phyloP scores from a whole-genome alignment of 2,329 filamentous ascomycete species.

The Claviceps capensis region DNA sequence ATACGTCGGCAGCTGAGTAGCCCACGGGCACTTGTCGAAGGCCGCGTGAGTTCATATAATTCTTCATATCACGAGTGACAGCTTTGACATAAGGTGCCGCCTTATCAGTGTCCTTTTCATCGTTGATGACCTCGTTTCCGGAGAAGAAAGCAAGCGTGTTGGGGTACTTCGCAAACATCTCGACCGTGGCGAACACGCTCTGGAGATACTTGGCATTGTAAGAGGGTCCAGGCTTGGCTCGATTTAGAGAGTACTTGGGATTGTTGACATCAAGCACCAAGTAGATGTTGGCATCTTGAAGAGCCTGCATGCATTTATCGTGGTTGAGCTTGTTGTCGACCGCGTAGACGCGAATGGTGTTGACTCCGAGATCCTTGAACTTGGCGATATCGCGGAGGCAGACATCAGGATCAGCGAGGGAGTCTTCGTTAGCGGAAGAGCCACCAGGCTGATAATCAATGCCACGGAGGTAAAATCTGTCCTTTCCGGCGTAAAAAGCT shows the following conservation, averaged over 20 bases:
- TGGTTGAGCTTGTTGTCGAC: slow-evolving; percentile 77
- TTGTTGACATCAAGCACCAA: slow-evolving; percentile 84
- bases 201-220: slow-evolving; percentile 83
- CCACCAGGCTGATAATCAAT: slow-evolving; percentile 52
- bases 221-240: slow-evolving; percentile 57
- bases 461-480: slow-evolving; percentile 46
- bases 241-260: slow-evolving; percentile 79
- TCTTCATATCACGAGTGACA: slow-evolving; percentile 61
- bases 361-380: slow-evolving; percentile 78
- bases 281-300: slow-evolving; percentile 81
- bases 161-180: slow-evolving; percentile 67
- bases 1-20: slow-evolving; percentile 68
- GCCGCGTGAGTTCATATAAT: slow-evolving; percentile 48
- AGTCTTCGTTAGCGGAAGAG: slow-evolving; percentile 47
- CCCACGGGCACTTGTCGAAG: slow-evolving; percentile 60
- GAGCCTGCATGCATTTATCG: slow-evolving; percentile 69
- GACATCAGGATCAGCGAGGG: slow-evolving; percentile 53
- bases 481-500: slow-evolving; percentile 42
- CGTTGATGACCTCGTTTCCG: slow-evolving; percentile 69
- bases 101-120: slow-evolving; percentile 45
- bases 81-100: slow-evolving; percentile 66
- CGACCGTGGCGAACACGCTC: slow-evolving; percentile 75
- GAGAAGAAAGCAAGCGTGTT: slow-evolving; percentile 84
- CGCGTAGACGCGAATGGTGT: slow-evolving; percentile 85
- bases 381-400: slow-evolving; percentile 71